phyloP scores from a whole-genome alignment of 805 yeast species.

The Ogataea nonfermentans region DNA sequence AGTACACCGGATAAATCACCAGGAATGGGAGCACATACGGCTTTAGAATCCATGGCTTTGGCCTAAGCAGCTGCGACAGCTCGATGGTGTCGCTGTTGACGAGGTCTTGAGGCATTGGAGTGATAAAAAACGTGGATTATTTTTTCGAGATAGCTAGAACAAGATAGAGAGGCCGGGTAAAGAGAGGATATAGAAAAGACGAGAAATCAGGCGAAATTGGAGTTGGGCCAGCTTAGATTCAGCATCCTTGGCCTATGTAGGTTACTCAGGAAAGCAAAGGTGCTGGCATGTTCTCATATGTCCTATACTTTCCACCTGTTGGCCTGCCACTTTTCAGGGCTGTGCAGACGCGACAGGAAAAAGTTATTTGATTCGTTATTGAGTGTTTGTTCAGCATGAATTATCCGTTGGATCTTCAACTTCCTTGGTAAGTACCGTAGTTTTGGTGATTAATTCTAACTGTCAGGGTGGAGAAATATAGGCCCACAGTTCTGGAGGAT shows the following conservation, averaged over 20 bases:
- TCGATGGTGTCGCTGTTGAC: constrained; percentile 73
- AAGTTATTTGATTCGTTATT: constrained; percentile 3
- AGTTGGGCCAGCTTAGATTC: no score
- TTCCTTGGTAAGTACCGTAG: constrained; percentile 33
- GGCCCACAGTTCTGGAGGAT: constrained; percentile 76
- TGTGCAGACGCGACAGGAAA: constrained; percentile 12
- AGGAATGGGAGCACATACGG: constrained; percentile 85
- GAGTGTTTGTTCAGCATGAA: constrained; percentile 10
- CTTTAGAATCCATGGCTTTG: constrained; percentile 55
- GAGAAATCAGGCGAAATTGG: no score
- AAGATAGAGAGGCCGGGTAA: constrained; percentile 13
- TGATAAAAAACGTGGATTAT: constrained; percentile 9
- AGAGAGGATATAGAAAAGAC: not conserved
- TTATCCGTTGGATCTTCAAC: constrained; percentile 33
- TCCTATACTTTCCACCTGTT: no score
- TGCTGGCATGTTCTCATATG: no score
- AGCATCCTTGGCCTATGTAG: no score
- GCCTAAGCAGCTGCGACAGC: constrained; percentile 71
- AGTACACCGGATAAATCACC: constrained; percentile 71
- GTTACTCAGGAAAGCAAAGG: no score
- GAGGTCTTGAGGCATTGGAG: constrained; percentile 32
- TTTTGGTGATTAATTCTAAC: not conserved
- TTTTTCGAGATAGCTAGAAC: not conserved
- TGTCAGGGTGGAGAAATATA: constrained; percentile 87
- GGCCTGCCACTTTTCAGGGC: not conserved